Evolutionary conservation across 2,329 filamentous ascomycete genomes (phyloP).

Genomic region (Cordyceps cicadae): DNA sequence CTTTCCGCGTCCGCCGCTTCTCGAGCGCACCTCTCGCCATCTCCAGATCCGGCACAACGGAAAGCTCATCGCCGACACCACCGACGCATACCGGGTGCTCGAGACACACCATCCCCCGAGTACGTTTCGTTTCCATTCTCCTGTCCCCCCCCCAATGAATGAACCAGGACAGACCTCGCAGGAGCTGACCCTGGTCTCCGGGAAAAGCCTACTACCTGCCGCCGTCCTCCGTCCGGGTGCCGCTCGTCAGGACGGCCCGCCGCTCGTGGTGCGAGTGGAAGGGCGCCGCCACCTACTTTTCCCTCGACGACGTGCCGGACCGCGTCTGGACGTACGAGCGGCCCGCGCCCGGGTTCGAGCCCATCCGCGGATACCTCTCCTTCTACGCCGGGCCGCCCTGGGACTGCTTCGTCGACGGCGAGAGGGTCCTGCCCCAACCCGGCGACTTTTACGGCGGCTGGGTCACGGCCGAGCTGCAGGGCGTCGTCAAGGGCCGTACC

Average conservation of each 20-base stretch:
- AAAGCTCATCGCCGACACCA: constrained; percentile 48
- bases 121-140: constrained; percentile 23
- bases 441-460: constrained; percentile 59
- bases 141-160: too few relatives aligned
- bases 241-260: constrained; percentile 36
- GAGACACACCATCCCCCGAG: constrained; percentile 56
- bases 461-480: constrained; percentile 52
- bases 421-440: constrained; percentile 49
- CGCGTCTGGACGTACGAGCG: constrained; percentile 52
- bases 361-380: constrained; percentile 47
- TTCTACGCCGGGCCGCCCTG: constrained; percentile 55
- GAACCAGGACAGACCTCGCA: too few relatives aligned
- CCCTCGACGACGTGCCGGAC: constrained; percentile 38
- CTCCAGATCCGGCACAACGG: constrained; percentile 49
- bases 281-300: constrained; percentile 51
- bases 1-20: constrained; percentile 50
- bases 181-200: too few relatives aligned
- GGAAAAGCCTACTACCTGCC: constrained; percentile 56
- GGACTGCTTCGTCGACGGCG: constrained; percentile 55
- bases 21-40: constrained; percentile 46
- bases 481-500: constrained; percentile 36
- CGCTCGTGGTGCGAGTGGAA: constrained; percentile 53
- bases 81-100: constrained; percentile 51
- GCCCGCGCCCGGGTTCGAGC: constrained; percentile 42
- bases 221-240: constrained; percentile 37